phyloP scores from a whole-genome alignment of 73 alveolate species.

The Durusdinium trenchii region DNA sequence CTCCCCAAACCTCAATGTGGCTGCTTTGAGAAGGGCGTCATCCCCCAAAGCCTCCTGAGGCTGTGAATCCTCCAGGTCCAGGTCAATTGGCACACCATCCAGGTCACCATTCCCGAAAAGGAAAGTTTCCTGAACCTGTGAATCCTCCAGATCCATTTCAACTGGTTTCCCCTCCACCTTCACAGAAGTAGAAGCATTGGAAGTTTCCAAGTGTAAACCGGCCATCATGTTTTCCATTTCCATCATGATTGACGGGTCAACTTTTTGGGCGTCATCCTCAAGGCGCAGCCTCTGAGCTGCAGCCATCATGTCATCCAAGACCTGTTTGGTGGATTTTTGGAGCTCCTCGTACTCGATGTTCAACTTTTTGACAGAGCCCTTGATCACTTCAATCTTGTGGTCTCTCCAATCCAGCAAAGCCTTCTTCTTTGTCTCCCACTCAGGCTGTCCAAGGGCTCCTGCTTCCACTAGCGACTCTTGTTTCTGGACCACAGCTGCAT shows the following conservation, averaged over 20 bases:
- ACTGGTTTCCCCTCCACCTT: too few relatives aligned
- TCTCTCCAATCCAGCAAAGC: background rate
- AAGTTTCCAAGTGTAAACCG: background rate
- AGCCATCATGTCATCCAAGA: background rate
- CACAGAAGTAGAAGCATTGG: too few relatives aligned
- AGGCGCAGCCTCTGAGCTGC: background rate
- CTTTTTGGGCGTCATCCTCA: background rate
- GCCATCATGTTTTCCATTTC: background rate
- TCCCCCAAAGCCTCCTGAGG: background rate
- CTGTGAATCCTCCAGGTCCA: background rate
- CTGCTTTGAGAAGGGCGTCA: background rate
- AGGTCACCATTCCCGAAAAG: background rate
- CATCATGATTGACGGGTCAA: background rate
- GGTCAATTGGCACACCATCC: background rate
- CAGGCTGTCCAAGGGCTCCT: background rate
- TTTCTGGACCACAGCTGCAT: background rate
- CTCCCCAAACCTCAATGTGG: background rate
- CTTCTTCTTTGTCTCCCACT: background rate
- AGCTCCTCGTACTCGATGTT: background rate
- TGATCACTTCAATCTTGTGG: background rate
- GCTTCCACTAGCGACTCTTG: background rate
- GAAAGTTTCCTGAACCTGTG: background rate
- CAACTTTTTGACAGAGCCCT: background rate
- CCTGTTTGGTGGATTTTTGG: background rate
- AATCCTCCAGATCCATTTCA: background rate